phyloP scores from a whole-genome alignment of 2,329 filamentous ascomycete genomes.

The Plenodomus biglobosus region DNA sequence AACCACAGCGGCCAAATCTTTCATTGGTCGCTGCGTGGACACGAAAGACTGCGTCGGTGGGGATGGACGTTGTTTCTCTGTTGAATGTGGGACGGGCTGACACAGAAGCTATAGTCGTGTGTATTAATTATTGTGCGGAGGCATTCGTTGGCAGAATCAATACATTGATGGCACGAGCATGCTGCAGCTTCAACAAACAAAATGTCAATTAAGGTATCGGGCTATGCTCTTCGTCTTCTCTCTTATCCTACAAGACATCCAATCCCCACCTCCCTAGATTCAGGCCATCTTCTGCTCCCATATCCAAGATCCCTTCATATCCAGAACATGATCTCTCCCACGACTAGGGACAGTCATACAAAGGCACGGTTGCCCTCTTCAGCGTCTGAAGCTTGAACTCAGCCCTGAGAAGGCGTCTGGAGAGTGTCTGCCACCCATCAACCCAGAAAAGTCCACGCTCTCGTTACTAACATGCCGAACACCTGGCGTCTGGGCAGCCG shows the following conservation, averaged over 20 bases:
- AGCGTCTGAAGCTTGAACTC: slow-evolving; percentile 56
- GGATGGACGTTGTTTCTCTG: neutral
- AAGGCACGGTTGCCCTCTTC: neutral
- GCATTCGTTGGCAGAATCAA: neutral
- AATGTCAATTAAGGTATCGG: neutral
- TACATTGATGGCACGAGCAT: neutral
- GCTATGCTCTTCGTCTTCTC: neutral
- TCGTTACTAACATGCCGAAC: slow-evolving; percentile 64
- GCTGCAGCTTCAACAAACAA: neutral
- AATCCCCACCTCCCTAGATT: neutral
- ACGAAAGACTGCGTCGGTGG: neutral
- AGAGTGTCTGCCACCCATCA: slow-evolving; percentile 69
- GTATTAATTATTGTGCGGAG: neutral
- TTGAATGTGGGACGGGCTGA: neutral
- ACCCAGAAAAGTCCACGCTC: slow-evolving; percentile 65
- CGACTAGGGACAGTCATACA: neutral
- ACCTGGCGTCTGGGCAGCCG: slow-evolving; percentile 24
- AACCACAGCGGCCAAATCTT: slow-evolving; percentile 7
- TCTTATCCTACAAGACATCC: neutral
- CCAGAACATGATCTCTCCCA: neutral
- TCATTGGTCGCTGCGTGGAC: neutral
- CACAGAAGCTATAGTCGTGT: neutral
- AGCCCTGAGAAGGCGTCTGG: slow-evolving; percentile 79
- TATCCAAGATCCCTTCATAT: neutral
- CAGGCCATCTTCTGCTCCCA: neutral